phyloP scores from a whole-genome alignment of 345 rosid genomes.

The Populus simonii region DNA sequence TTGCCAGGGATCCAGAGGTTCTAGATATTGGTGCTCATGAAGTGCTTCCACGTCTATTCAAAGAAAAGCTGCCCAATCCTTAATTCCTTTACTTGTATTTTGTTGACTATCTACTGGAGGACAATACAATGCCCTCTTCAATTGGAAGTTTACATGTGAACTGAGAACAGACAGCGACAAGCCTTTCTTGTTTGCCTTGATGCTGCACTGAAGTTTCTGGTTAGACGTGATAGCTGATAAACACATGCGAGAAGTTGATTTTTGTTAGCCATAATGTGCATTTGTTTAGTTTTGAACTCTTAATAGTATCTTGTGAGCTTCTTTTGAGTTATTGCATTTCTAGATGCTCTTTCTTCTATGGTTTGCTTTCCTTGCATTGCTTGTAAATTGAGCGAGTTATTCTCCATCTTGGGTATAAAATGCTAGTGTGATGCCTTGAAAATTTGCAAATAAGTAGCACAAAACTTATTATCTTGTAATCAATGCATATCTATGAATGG shows the following conservation, averaged over 20 bases:
- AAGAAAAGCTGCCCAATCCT: slow-evolving; percentile 41
- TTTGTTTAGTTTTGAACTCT: slow-evolving; percentile 6
- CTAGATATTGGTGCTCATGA: slow-evolving; percentile 74
- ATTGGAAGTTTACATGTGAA: slow-evolving; percentile 1
- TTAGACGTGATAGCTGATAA: background rate
- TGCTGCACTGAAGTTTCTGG: slow-evolving; percentile 6
- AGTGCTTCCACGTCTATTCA: slow-evolving; percentile 82
- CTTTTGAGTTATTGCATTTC: slow-evolving; percentile 13
- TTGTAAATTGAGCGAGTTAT: background rate
- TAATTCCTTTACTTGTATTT: slow-evolving; percentile 16
- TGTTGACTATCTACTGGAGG: background rate
- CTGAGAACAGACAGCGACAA: background rate
- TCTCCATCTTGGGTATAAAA: background rate
- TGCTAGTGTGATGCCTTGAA: background rate
- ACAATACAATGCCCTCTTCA: slow-evolving; percentile 4
- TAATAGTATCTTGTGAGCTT: slow-evolving; percentile 4
- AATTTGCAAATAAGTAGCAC: background rate
- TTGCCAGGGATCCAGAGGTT: slow-evolving; percentile 75
- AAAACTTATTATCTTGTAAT: too few species aligned
- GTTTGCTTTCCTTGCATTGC: slow-evolving; percentile 13
- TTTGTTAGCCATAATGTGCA: slow-evolving; percentile 6
- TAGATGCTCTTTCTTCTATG: background rate
- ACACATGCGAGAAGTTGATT: slow-evolving; percentile 11
- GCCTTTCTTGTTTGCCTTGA: slow-evolving; percentile 12
- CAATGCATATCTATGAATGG: too few species aligned